These are phyloP conservation scores for sunflower (Helianthus annuus) DNA, from an alignment of 129 eudicot genomes.

Conservation along the genomic window DNA sequence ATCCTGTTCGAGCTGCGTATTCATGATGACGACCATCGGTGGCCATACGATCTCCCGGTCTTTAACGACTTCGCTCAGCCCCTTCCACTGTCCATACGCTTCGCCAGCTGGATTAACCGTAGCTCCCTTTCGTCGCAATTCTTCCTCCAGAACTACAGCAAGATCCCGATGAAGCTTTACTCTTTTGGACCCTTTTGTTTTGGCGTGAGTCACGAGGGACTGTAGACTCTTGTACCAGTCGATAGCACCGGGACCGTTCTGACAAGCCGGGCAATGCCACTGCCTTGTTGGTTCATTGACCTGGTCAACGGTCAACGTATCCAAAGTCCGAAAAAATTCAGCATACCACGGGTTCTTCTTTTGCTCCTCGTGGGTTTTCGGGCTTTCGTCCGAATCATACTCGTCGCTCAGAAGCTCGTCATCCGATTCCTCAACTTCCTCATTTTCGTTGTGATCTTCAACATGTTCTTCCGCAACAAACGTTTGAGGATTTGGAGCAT, in stretches of 20 bases:
- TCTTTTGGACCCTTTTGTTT: slow-evolving; percentile 71
- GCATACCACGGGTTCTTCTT: slow-evolving; percentile 60
- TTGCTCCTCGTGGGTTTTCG: slow-evolving; percentile 54
- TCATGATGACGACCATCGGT: slow-evolving; percentile 86
- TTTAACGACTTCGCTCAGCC: slow-evolving; percentile 37
- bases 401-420: slow-evolving; percentile 62
- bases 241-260: slow-evolving; percentile 81
- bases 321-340: slow-evolving; percentile 55
- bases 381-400: slow-evolving; percentile 68
- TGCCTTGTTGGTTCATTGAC: slow-evolving; percentile 63
- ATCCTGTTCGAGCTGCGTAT: slow-evolving; percentile 66
- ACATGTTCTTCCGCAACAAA: slow-evolving; percentile 30
- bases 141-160: slow-evolving; percentile 73
- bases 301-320: slow-evolving; percentile 47
- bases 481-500: slow-evolving; percentile 2
- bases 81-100: slow-evolving; percentile 72
- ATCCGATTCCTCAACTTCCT: slow-evolving; percentile 56
- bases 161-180: slow-evolving; percentile 77
- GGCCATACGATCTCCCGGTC: slow-evolving; percentile 91
- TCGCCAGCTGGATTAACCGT: slow-evolving; percentile 66
- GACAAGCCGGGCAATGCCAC: slow-evolving; percentile 94
- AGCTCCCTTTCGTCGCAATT: slow-evolving; percentile 59
- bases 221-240: slow-evolving; percentile 78
- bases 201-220: slow-evolving; percentile 76
- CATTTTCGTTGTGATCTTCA: slow-evolving; percentile 33